A percentile compares a stretch with the other conserved stretches of the same genome.
These are phyloP conservation scores for Suillus americanus DNA, from an alignment of 768 basidiomycete species.

Conservation along the genomic window DNA sequence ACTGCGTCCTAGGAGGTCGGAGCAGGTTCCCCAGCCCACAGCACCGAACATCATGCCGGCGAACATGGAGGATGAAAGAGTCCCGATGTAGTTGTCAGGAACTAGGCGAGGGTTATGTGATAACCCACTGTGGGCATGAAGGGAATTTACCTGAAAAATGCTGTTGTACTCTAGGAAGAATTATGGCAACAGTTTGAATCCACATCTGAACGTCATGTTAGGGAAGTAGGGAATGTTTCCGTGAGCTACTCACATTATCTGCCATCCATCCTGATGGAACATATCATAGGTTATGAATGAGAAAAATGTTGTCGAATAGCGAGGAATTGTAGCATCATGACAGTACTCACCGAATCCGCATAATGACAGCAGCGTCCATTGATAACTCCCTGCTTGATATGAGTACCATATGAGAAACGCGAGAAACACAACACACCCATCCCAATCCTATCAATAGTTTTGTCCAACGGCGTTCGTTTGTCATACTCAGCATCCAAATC, in stretches of 20 bases:
- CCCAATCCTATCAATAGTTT: slow-evolving; percentile 86
- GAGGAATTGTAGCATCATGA: background rate
- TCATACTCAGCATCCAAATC: slow-evolving; percentile 34
- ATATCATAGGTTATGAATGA: background rate
- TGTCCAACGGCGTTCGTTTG: slow-evolving; percentile 66
- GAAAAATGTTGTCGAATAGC: background rate
- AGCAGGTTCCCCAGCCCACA: slow-evolving; percentile 90
- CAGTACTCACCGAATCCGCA: slow-evolving; percentile 81
- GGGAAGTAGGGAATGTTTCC: slow-evolving; percentile 11
- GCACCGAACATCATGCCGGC: slow-evolving; percentile 98
- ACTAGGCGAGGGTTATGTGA: slow-evolving; percentile 42
- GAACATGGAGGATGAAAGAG: slow-evolving; percentile 86
- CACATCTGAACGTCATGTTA: slow-evolving; percentile 69
- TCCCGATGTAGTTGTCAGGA: slow-evolving; percentile 74
- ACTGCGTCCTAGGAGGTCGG: slow-evolving; percentile 86
- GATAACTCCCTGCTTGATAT: slow-evolving; percentile 57
- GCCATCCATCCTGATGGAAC: slow-evolving; percentile 78
- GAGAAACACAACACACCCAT: slow-evolving; percentile 56
- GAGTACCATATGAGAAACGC: background rate
- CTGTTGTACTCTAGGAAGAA: slow-evolving; percentile 93
- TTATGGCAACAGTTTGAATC: slow-evolving; percentile 89
- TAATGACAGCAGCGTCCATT: slow-evolving; percentile 77
- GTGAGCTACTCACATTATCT: slow-evolving; percentile 65
- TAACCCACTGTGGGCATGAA: slow-evolving; percentile 8
- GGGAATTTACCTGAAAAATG: slow-evolving; percentile 68